phyloP scores from a whole-genome alignment of 2,329 filamentous ascomycete species.

The Arthrinium phaeospermum region DNA sequence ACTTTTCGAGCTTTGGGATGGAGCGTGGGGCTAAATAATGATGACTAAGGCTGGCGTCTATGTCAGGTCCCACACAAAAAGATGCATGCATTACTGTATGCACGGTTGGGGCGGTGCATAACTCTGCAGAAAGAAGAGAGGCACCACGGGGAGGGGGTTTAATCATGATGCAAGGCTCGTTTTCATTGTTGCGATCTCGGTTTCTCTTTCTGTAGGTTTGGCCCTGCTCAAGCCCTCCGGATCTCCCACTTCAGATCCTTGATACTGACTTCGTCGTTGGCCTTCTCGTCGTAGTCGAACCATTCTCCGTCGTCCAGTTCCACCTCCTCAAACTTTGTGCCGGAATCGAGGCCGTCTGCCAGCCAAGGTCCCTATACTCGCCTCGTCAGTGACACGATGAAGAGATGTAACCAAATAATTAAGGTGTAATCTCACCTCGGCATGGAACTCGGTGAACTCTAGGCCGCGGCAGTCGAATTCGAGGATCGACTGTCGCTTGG shows the following conservation, averaged over 20 bases:
- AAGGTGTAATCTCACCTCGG: constrained; percentile 67
- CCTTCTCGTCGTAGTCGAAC: constrained; percentile 98
- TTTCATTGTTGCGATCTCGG: not conserved
- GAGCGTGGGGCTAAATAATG: not conserved
- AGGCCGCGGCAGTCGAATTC: constrained; percentile 93
- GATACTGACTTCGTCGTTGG: constrained; percentile 88
- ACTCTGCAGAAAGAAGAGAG: not conserved
- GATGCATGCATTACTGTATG: not conserved
- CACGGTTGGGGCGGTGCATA: not conserved
- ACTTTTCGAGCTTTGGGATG: constrained; percentile 9
- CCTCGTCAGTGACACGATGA: not conserved
- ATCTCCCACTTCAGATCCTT: constrained; percentile 90
- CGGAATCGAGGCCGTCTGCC: constrained; percentile 79
- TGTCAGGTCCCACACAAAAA: not conserved
- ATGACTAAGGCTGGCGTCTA: not conserved
- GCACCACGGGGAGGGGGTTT: not conserved
- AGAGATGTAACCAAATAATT: not conserved
- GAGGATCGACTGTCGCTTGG: constrained; percentile 79
- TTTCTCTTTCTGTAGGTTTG: not conserved
- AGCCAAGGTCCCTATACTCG: constrained; percentile 82
- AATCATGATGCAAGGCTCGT: not conserved
- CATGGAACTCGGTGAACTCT: constrained; percentile 88
- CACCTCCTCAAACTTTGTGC: constrained; percentile 80
- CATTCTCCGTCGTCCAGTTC: constrained; percentile 91
- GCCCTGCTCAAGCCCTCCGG: constrained; percentile 31